A percentile compares a stretch with the other conserved stretches of the same genome.
phyloP scores from a whole-genome alignment of 345 rosid species.

The Erucastrum elatum region DNA sequence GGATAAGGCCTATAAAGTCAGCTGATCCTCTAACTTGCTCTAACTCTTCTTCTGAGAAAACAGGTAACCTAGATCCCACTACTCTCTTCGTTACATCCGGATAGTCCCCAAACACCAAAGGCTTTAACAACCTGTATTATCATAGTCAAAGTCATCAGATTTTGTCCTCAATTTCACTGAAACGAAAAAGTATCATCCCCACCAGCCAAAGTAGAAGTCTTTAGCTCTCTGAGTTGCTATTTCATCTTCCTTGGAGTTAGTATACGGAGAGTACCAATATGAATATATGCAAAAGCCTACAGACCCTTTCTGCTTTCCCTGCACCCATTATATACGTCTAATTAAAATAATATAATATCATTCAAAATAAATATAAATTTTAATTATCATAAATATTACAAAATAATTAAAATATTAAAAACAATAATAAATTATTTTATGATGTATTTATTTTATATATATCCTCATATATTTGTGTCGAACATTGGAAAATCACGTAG shows the following conservation, averaged over 20 bases:
- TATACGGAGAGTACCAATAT: constrained; percentile 44
- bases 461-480: too few relatives aligned
- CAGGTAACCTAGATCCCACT: constrained; percentile 63
- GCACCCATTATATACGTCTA: constrained; percentile 16
- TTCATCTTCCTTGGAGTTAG: constrained; percentile 49
- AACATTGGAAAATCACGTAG: too few relatives aligned
- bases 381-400: too few relatives aligned
- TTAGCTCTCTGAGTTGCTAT: constrained; percentile 50
- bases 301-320: constrained; percentile 56
- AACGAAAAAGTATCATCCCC: background rate
- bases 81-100: constrained; percentile 61
- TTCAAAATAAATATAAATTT: too few relatives aligned
- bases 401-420: too few relatives aligned
- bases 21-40: constrained; percentile 57
- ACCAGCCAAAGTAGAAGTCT: constrained; percentile 56
- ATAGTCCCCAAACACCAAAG: constrained; percentile 75
- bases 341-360: too few relatives aligned
- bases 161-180: background rate
- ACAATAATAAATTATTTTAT: too few relatives aligned
- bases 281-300: constrained; percentile 47
- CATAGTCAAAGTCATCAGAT: background rate
- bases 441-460: too few relatives aligned
- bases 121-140: constrained; percentile 52
- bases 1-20: constrained; percentile 60
- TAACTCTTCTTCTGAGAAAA: constrained; percentile 55